A percentile compares a stretch with the other conserved stretches of the same genome.
Conservation (phyloP, 2,329 filamentous ascomycete species). For the Fusarium sororula region DNA sequence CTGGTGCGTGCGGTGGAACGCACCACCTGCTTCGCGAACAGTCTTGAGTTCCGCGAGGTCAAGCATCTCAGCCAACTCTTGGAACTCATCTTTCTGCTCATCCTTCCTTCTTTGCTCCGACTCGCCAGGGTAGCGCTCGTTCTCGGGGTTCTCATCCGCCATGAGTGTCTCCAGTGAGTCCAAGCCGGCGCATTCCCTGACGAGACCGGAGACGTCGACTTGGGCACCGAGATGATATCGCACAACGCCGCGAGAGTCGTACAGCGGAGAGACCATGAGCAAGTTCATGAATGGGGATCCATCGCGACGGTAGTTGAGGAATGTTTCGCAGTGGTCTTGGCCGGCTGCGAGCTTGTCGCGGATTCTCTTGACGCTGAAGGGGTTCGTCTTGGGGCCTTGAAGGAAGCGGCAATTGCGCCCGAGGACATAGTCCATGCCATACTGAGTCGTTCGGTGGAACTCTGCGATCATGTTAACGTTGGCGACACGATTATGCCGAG, state of each 20-base stretch:
- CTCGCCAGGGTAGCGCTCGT: slow-evolving; percentile 34
- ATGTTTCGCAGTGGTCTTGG: slow-evolving; percentile 77
- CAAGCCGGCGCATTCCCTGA: slow-evolving; percentile 72
- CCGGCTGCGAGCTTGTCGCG: slow-evolving; percentile 68
- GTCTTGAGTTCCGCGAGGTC: slow-evolving; percentile 72
- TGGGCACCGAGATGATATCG: slow-evolving; percentile 78
- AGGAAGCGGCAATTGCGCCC: slow-evolving; percentile 83
- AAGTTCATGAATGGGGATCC: slow-evolving; percentile 82
- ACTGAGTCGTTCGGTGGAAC: slow-evolving; percentile 79
- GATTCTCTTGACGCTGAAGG: slow-evolving; percentile 68
- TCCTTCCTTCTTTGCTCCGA: slow-evolving; percentile 1
- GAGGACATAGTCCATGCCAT: slow-evolving; percentile 76
- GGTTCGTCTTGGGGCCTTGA: slow-evolving; percentile 77
- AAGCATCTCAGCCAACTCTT: slow-evolving; percentile 74
- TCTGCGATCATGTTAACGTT: slow-evolving; percentile 54
- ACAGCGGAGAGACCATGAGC: slow-evolving; percentile 76
- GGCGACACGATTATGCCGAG: accelerated
- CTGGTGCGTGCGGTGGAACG: slow-evolving; percentile 60
- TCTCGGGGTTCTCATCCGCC: slow-evolving; percentile 43
- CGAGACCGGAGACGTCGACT: slow-evolving; percentile 74
- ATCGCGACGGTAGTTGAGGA: slow-evolving; percentile 81
- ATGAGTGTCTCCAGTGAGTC: slow-evolving; percentile 65
- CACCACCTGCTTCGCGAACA: slow-evolving; percentile 69
- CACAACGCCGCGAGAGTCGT: slow-evolving; percentile 72
- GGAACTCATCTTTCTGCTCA: slow-evolving; percentile 64